These are phyloP conservation scores for Eucalyptus cloeziana DNA, from an alignment of 345 rosid species.

Conservation along the genomic window DNA sequence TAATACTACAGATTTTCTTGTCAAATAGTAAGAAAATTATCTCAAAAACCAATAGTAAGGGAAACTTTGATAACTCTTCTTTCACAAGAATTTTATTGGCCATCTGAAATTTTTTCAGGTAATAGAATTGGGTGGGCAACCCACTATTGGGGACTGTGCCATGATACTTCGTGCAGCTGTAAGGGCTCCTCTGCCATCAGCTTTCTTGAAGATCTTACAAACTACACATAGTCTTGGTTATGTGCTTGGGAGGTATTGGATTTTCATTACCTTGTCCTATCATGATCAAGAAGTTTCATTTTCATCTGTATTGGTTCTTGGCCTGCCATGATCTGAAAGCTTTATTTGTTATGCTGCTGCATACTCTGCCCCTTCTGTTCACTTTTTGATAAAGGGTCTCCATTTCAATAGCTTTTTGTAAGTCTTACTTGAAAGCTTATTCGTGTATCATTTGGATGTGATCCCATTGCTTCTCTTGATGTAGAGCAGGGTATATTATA, in stretches of 20 bases:
- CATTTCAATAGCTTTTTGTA: neutral
- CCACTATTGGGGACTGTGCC: conserved; percentile 89
- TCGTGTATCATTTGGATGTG: neutral
- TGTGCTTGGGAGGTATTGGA: conserved; percentile 60
- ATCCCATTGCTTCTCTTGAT: neutral
- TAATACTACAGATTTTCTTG: neutral
- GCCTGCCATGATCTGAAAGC: neutral
- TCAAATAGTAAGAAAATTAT: neutral
- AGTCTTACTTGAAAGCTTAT: neutral
- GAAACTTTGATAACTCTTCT: neutral
- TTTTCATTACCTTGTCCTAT: neutral
- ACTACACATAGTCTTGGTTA: conserved; percentile 67
- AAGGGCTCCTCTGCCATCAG: conserved; percentile 84
- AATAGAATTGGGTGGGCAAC: conserved; percentile 76
- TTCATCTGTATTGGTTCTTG: neutral
- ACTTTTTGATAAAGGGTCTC: neutral
- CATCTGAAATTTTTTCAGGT: conserved; percentile 33
- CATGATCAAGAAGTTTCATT: neutral
- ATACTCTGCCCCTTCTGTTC: neutral
- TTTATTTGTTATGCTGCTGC: neutral
- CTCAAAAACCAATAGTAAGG: neutral
- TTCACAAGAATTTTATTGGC: neutral
- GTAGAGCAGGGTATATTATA: neutral
- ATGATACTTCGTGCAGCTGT: conserved; percentile 71
- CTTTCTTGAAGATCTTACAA: conserved; percentile 80